Conservation (phyloP, 2,329 filamentous ascomycete genomes). For the Fusarium miscanthi region DNA sequence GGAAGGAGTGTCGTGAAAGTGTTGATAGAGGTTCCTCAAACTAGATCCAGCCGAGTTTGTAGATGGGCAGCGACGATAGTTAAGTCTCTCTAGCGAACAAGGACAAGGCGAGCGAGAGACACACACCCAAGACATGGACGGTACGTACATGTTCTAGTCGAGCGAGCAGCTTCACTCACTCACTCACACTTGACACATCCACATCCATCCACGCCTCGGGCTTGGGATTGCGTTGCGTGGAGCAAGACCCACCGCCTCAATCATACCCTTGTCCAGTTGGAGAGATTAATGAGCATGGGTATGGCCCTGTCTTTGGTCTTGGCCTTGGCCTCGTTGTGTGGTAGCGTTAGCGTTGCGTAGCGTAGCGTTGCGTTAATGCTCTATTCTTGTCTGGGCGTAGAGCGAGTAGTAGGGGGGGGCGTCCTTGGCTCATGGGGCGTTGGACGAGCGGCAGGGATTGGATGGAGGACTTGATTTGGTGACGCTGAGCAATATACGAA, state of each 20-base stretch:
- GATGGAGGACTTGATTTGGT: constrained; percentile 47
- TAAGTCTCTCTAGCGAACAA: constrained; percentile 36
- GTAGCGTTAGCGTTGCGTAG: constrained; percentile 26
- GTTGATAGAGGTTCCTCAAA: constrained; percentile 44
- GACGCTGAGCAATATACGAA: constrained; percentile 63
- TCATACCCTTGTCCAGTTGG: constrained; percentile 48
- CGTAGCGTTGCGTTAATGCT: constrained; percentile 38
- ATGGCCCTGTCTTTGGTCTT: constrained; percentile 45
- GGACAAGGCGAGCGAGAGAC: constrained; percentile 43
- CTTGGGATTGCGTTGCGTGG: constrained; percentile 55
- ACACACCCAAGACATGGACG: constrained; percentile 26
- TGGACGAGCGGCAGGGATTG: constrained; percentile 49
- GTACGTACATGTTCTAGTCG: constrained; percentile 36
- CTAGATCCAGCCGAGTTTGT: constrained; percentile 33
- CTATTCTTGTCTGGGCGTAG: constrained; percentile 57
- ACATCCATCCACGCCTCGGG: constrained; percentile 43
- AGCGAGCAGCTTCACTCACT: background rate
- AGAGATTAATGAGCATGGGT: constrained; percentile 52
- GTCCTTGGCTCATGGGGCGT: constrained; percentile 45
- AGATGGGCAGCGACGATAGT: constrained; percentile 42
- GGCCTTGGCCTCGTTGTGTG: constrained; percentile 48
- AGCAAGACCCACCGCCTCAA: constrained; percentile 38
- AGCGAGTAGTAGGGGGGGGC: constrained; percentile 40
- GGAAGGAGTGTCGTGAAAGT: constrained; percentile 55
- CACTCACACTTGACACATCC: background rate